These are phyloP conservation scores for Rhynchospora pubera DNA, from an alignment of 176 grass and related monocot genomes.

Conservation along the genomic window DNA sequence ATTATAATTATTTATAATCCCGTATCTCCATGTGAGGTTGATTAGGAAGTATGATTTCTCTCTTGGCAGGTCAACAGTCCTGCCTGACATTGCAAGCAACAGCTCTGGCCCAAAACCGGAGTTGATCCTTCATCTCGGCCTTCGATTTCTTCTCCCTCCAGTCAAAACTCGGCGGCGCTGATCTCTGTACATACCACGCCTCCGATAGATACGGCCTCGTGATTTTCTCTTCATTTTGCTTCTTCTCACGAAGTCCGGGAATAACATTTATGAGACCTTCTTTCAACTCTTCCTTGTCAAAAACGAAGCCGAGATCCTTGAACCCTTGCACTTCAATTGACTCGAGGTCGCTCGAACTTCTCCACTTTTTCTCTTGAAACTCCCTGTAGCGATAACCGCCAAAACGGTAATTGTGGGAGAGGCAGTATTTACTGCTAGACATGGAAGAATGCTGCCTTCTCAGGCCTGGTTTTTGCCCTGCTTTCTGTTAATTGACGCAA, in stretches of 20 bases:
- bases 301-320: constrained; percentile 86
- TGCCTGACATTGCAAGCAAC: constrained; percentile 54
- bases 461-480: not conserved
- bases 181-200: constrained; percentile 44
- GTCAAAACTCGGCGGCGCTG: constrained; percentile 22
- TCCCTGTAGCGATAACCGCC: not conserved
- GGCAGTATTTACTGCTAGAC: constrained; percentile 14
- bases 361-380: constrained; percentile 53
- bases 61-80: not conserved
- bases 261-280: constrained; percentile 46
- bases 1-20: not conserved
- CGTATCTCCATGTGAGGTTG: constrained; percentile 7
- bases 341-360: constrained; percentile 58
- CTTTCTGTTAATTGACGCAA: constrained; percentile 5
- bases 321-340: constrained; percentile 87
- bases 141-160: constrained; percentile 42
- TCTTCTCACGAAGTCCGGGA: constrained; percentile 47
- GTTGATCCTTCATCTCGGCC: constrained; percentile 69
- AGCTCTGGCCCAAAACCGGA: constrained; percentile 83
- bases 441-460: not conserved
- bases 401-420: constrained; percentile 12
- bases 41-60: not conserved
- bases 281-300: constrained; percentile 47
- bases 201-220: constrained; percentile 56
- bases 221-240: not conserved